Base-by-base conservation (phyloP, 768 basidiomycete genomes). In the Naganishia onofrii region DNA sequence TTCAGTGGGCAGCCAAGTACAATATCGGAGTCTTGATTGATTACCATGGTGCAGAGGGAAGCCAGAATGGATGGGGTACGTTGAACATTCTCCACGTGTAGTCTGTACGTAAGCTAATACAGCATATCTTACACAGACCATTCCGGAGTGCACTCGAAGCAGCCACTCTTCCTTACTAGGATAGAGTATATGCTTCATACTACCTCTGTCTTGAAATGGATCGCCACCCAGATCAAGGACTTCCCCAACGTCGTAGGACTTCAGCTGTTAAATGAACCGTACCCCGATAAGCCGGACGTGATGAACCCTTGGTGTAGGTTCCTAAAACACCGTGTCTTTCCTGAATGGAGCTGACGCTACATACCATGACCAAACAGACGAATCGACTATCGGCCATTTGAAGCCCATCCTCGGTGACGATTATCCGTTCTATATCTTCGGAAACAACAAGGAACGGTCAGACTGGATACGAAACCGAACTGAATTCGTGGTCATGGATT, bases 191-290 rank as follows among this genome's bases (percentile, higher is more conserved):
- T 58, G 57, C 57, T 58, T 1, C 57, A 58, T 67, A 85, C 85
- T 0, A 77, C 84, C 36, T 74, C 77, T 38, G 79, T 82, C 7
- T 74, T 84, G 81, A 86, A 81, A 48, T 83, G 79, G 72, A 74
- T 78, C 29, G 77, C 76, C 3, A 70, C 76, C 48, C 77, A 79
- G 53, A 69, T 81, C 34, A 76, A 75, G 38, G 76, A 77, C n/a
- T 77, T 77, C 29, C 77, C 75, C 55, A 79, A 81, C 63, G 73
- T 81, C 17, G 77, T 81, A 36, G 79, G 79, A 21, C 76, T 81
- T 46, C 69, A 81, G 70, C 66, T 81, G 15, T 54, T 81, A 13
- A 81, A 81, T 70, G 78, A 81, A 67, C 78, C 79, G 0, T 67
- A 48, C 36, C 46, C 69, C 19, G 67, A 68, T 21, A 56, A 36